phyloP scores from a whole-genome alignment of 371 early-diverging fungal species.

The Zychaea mexicana region DNA sequence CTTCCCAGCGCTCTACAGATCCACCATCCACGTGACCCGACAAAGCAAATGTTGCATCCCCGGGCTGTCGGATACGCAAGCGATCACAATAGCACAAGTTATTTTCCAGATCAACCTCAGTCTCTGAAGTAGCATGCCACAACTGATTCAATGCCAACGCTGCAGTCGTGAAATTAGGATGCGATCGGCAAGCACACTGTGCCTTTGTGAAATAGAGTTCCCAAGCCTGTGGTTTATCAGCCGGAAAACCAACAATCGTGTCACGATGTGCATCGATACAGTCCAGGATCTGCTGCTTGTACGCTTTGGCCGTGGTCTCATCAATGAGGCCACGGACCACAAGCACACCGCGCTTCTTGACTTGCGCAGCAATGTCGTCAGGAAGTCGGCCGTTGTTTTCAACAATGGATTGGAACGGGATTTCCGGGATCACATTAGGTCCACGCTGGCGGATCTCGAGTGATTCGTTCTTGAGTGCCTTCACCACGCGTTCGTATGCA shows the following conservation, averaged over 20 bases:
- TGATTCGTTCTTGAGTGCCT: conserved; percentile 20
- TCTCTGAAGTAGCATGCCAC: conserved; percentile 15
- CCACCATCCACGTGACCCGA: conserved; percentile 36
- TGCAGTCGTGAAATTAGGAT: conserved; percentile 26
- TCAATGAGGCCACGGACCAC: conserved; percentile 30
- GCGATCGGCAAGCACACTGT: conserved; percentile 23
- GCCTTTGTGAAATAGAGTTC: conserved; percentile 35
- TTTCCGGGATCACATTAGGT: conserved; percentile 25
- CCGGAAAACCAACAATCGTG: conserved; percentile 24
- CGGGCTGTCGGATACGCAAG: conserved; percentile 31
- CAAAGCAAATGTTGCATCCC: conserved; percentile 29
- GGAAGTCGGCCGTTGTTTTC: conserved; percentile 25
- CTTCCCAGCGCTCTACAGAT: conserved; percentile 32
- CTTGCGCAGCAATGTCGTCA: conserved; percentile 14
- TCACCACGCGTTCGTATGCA: conserved; percentile 26
- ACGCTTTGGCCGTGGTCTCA: not conserved
- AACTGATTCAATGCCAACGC: conserved; percentile 31
- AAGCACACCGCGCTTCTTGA: conserved; percentile 29
- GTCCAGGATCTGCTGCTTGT: conserved; percentile 27
- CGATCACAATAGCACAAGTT: conserved; percentile 39
- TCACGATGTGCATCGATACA: conserved; percentile 25
- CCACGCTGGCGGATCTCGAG: conserved; percentile 25
- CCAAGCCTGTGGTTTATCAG: conserved; percentile 33
- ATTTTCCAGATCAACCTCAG: conserved; percentile 26
- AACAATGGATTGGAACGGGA: not conserved